Evolutionary conservation across 2,329 filamentous ascomycete genomes (phyloP), one percentile per base, ranked within the genome.

Genomic region (Fusarium clavum): DNA sequence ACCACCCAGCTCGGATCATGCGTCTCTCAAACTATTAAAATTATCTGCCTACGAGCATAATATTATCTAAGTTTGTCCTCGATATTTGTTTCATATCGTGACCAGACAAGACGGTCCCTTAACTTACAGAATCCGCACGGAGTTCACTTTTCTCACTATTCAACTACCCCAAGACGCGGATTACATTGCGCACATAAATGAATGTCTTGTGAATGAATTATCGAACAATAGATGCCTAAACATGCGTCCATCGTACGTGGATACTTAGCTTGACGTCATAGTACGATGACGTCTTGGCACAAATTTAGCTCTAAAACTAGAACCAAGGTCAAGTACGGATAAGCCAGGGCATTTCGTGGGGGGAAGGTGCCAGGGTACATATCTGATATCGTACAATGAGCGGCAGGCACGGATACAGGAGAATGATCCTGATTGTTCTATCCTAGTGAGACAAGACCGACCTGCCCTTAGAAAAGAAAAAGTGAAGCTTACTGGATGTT

Each of bases 241-340:
- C 3, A 38, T 38, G 34, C 34, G 12, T 38, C 18, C 34, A 38
- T 38, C 29, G 18, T 38, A 32, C 51, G 43, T 44, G 58, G 48
- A 32, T 20, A 41, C n/a, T 40, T 29, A n/a, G 20, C 14, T 30
- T 69, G 68, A 70, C 68, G 58, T 70, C 68, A 70, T 49, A 25
- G 18, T 16, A 20, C 13, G 43, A 68, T 68, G 64, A 67, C 64
- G 57, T 58, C 29, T 51, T 52, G 52, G 58, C 38, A 32, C 11
- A 40, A 14, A n/a, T 46, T 25, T 41, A 56, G 41, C 44, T 47
- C 30, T 38, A 24, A 16, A 68, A 55, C 53, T 40, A 60, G 24
- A 64, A 59, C 38, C 61, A 51, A 52, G 29, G 58, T 47, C 53
- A 29, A 43, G 34, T 30, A 25, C 25, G 27, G 18, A n/a, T 20